Evolutionary conservation across 2,329 filamentous ascomycete species (phyloP).

Genomic region (Pseudogymnoascus sp.): DNA sequence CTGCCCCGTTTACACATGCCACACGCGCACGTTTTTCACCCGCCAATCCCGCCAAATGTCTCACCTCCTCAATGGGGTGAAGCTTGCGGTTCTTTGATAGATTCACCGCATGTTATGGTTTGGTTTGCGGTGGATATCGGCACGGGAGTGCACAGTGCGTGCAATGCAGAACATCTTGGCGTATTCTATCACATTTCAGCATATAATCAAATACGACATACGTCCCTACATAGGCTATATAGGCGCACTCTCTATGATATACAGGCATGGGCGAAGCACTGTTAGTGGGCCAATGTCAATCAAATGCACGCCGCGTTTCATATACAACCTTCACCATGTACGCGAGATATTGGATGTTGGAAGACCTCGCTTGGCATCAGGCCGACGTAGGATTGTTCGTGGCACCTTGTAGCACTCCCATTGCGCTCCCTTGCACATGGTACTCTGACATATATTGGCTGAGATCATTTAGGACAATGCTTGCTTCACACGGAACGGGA

Average conservation of each 20-base stretch:
- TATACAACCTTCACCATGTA: not conserved
- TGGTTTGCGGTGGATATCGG: not conserved
- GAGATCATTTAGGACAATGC: not conserved
- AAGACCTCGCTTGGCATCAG: not conserved
- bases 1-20: not conserved
- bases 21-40: not conserved
- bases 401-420: not conserved
- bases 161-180: not conserved
- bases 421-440: not conserved
- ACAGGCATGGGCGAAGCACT: not conserved
- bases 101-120: not conserved
- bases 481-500: not conserved
- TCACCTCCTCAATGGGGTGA: not conserved
- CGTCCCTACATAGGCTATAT: not conserved
- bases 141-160: not conserved
- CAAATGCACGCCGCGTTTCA: not conserved
- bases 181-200: not conserved
- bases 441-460: not conserved
- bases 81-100: slow-evolving; percentile 4
- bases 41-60: not conserved
- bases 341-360: not conserved
- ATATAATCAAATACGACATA: not conserved
- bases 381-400: not conserved
- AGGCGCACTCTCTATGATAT: not conserved
- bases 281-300: not conserved